Base-by-base conservation (phyloP, 805 yeast genomes). In the Saturnispora galanensis region DNA sequence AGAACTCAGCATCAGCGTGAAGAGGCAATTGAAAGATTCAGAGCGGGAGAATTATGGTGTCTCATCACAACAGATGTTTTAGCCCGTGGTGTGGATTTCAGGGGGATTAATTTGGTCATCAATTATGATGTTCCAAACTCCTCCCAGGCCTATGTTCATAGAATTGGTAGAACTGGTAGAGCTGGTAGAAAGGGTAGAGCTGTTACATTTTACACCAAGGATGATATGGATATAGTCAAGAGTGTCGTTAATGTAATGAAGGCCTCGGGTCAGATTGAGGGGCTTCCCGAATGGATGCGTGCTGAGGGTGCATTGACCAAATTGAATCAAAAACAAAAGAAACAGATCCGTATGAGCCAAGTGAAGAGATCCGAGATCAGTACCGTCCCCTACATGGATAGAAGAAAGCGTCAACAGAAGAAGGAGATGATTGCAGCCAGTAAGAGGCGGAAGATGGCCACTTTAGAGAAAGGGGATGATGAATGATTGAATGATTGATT, bases 151-250 rank as follows among this genome's bases (percentile, higher is more conserved):
- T 93, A 93, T 61, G 96, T 93, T 38, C 99, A 93, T 64, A 78
- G 99, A 67, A 86, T 93, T 56, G 99, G 99, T 64, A 83, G 99
- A 71, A 90, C 98, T 2, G 99, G 98, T 53, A 81, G 99, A 72
- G 96, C 87, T 44, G 96, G 95, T 1, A 77, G 83, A 48, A 56
- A 66, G 8, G 98, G 99, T 46, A 74, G 73, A 54, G 97, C 97
- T 0, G 77, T 93, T 15, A 93, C 98, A 0, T 81, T 89, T 52
- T 93, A 84, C 67, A 90, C 98, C 21, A 89, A 88, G 59, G 95
- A 86, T 50, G 99, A 93, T 59, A 64, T 75, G 3, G 61, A 74
- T 46, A 77, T 84, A 2, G 73, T 93, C 38, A 84, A 84, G 59
- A 84, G 93, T 9, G 84, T 93, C 36, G 76, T 90, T 28, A 93